phyloP scores from a whole-genome alignment of 2,329 filamentous ascomycete species.

The Aspergillus awamori region DNA sequence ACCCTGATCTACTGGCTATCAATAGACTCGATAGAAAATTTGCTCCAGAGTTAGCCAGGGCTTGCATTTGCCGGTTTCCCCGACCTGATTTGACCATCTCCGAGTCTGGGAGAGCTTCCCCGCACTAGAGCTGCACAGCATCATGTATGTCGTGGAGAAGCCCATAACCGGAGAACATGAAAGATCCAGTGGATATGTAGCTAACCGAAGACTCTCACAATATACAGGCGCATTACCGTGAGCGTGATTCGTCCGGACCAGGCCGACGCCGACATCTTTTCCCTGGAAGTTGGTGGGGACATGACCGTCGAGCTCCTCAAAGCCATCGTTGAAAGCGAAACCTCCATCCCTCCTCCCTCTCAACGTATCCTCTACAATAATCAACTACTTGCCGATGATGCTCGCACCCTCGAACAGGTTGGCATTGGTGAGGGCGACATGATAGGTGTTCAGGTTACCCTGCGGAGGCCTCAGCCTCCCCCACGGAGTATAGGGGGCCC shows the following conservation, averaged over 20 bases:
- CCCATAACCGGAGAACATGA: not conserved
- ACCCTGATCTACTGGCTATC: not conserved
- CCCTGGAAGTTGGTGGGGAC: constrained; percentile 77
- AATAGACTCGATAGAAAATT: not conserved
- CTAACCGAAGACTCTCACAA: constrained; percentile 6
- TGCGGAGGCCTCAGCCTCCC: constrained; percentile 35
- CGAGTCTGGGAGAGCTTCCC: constrained; percentile 20
- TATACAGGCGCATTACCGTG: constrained; percentile 78
- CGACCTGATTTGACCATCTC: not conserved
- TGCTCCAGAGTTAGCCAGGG: not conserved
- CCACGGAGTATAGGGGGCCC: constrained; percentile 32
- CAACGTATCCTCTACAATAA: constrained; percentile 94
- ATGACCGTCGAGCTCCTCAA: constrained; percentile 86
- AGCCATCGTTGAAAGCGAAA: constrained; percentile 83
- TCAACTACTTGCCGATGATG: constrained; percentile 72
- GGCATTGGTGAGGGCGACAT: constrained; percentile 87
- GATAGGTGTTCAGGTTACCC: constrained; percentile 76
- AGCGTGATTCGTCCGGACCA: constrained; percentile 76
- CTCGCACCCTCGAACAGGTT: constrained; percentile 78
- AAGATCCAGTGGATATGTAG: not conserved
- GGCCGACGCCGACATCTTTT: constrained; percentile 73
- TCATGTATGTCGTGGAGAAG: constrained; percentile 23
- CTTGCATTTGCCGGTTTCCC: not conserved
- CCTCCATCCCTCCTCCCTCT: constrained; percentile 67
- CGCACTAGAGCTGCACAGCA: constrained; percentile 20